These are phyloP conservation scores for Paramecium octaurelia DNA, from an alignment of 73 alveolate genomes.

Conservation along the genomic window DNA sequence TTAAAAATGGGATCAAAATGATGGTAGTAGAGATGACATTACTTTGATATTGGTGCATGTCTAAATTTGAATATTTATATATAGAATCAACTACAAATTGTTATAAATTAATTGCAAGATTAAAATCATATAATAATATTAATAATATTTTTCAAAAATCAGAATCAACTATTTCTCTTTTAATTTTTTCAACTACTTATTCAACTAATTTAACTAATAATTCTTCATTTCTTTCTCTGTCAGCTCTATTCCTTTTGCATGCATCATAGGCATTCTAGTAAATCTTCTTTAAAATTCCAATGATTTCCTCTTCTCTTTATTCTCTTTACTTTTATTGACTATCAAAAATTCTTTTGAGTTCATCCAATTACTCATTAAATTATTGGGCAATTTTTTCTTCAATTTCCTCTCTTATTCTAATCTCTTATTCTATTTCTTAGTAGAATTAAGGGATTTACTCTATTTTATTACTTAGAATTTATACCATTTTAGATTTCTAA, in stretches of 20 bases:
- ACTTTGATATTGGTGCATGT: background rate
- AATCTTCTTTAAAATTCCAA: conserved; percentile 42
- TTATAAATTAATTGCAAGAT: background rate
- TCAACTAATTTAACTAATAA: conserved; percentile 62
- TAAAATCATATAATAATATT: background rate
- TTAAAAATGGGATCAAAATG: background rate
- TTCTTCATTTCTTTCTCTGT: conserved; percentile 65
- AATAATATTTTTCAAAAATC: conserved; percentile 38
- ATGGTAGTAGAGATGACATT: conserved; percentile 1
- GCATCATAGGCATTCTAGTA: conserved; percentile 52
- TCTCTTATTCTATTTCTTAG: conserved; percentile 50
- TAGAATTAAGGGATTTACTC: conserved; percentile 48
- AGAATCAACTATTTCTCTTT: conserved; percentile 56
- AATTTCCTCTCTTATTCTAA: conserved; percentile 52
- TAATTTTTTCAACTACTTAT: conserved; percentile 61
- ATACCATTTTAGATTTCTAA: conserved; percentile 40
- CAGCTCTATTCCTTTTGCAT: conserved; percentile 50
- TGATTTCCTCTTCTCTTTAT: conserved; percentile 60
- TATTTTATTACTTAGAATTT: background rate
- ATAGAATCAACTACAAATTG: background rate
- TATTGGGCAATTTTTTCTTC: conserved; percentile 54
- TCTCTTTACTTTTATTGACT: conserved; percentile 54
- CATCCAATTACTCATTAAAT: conserved; percentile 54
- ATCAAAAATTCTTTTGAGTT: conserved; percentile 56
- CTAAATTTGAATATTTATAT: background rate